These are phyloP conservation scores for Huntiella omanensis DNA, from an alignment of 2,329 filamentous ascomycete species.

Conservation along the genomic window DNA sequence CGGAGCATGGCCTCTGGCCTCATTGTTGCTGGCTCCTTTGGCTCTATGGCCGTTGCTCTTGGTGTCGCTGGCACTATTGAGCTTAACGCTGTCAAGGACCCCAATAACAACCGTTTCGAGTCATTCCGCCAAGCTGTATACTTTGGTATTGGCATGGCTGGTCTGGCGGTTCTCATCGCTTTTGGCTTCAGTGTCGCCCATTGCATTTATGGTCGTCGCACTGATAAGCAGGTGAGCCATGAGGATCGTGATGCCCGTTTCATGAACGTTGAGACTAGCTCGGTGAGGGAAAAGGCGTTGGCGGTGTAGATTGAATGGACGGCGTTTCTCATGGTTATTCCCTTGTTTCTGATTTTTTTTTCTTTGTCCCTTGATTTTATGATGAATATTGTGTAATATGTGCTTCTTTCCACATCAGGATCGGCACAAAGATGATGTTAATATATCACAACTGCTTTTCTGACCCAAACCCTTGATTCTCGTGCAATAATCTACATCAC, in stretches of 20 bases:
- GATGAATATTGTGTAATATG: neutral
- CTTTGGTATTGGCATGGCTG: conserved; percentile 23
- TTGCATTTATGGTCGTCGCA: neutral
- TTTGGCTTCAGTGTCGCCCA: conserved; percentile 8
- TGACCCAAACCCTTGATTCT: too few species aligned
- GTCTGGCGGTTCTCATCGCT: conserved; percentile 17
- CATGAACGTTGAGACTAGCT: neutral
- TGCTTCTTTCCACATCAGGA: too few species aligned
- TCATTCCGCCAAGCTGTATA: conserved; percentile 22
- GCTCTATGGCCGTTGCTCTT: conserved; percentile 44
- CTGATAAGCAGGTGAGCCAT: conserved; percentile 2
- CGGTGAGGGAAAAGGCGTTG: conserved; percentile 6
- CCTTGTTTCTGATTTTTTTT: conserved; percentile 2
- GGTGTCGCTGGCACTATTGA: conserved; percentile 49
- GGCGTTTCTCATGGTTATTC: neutral
- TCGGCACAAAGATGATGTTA: too few species aligned
- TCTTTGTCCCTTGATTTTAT: neutral
- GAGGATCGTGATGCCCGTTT: conserved; percentile 1
- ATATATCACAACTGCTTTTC: too few species aligned
- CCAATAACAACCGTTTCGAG: conserved; percentile 15
- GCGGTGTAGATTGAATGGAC: neutral
- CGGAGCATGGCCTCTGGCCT: conserved; percentile 30
- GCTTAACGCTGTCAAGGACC: conserved; percentile 17
- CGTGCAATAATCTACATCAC: too few species aligned
- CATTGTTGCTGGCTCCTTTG: conserved; percentile 47